Evolutionary conservation across 495 filamentous ascomycete species (phyloP).

Genomic region (Hyphodiscus hymeniophilus): DNA sequence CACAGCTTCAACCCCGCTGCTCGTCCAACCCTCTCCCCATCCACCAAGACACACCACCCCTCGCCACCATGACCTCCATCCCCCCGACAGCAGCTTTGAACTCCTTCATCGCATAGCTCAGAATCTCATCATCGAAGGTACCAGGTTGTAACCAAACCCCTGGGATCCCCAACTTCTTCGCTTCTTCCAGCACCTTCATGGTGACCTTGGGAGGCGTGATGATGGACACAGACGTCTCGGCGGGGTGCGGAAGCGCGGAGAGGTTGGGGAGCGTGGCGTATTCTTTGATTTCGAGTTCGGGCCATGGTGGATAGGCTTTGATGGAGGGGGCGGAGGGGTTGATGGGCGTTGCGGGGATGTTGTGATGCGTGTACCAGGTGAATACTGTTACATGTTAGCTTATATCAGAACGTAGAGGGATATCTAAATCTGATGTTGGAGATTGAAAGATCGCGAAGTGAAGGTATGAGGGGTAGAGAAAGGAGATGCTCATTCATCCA

Average conservation of each 20-base stretch:
- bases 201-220: slow-evolving; percentile 82
- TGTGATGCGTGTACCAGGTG: slow-evolving; percentile 75
- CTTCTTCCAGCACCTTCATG: slow-evolving; percentile 61
- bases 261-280: slow-evolving; percentile 62
- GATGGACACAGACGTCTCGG: slow-evolving; percentile 68
- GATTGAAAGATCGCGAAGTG: neutral
- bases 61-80: slow-evolving; percentile 59
- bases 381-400: slow-evolving; percentile 75
- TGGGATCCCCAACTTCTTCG: slow-evolving; percentile 66
- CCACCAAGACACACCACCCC: slow-evolving; percentile 88
- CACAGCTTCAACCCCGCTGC: slow-evolving; percentile 35
- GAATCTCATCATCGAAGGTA: slow-evolving; percentile 65
- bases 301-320: slow-evolving; percentile 32
- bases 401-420: too few relatives aligned
- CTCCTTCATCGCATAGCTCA: slow-evolving; percentile 55
- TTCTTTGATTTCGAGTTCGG: slow-evolving; percentile 31
- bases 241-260: slow-evolving; percentile 50
- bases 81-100: slow-evolving; percentile 67
- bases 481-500: too few relatives aligned
- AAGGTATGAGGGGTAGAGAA: neutral
- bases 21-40: slow-evolving; percentile 67
- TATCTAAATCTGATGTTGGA: neutral
- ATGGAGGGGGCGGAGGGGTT: slow-evolving; percentile 66
- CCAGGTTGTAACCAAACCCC: slow-evolving; percentile 92
- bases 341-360: slow-evolving; percentile 70